Evolutionary conservation across 345 rosid species (phyloP).

Genomic region (Hibiscus syriacus): DNA sequence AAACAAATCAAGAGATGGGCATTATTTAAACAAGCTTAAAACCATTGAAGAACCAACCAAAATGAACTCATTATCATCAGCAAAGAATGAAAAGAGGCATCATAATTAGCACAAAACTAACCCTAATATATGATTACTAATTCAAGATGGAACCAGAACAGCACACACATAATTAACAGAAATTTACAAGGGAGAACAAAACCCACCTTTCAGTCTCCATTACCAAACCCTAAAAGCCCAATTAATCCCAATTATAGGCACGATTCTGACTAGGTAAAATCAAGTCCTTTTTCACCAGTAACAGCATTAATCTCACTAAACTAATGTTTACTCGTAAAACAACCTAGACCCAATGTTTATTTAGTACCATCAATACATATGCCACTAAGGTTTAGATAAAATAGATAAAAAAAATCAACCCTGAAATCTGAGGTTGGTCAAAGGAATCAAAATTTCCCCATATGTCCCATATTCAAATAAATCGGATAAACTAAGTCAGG

Average conservation of each 20-base stretch:
- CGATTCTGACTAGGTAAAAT: background rate
- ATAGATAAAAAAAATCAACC: background rate
- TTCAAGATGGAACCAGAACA: background rate
- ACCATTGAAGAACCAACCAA: background rate
- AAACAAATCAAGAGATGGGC: background rate
- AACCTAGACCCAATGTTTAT: background rate
- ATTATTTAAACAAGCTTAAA: background rate
- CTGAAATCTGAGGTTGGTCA: background rate
- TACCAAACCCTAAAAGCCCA: background rate
- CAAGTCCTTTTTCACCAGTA: background rate
- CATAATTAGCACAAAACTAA: background rate
- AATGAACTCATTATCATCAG: background rate
- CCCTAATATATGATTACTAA: background rate
- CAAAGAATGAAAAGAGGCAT: background rate
- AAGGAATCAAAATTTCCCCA: background rate
- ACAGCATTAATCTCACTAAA: background rate
- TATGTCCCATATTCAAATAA: background rate
- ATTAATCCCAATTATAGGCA: background rate
- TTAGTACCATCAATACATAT: background rate
- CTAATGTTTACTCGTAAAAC: background rate
- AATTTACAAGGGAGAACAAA: background rate
- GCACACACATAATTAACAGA: background rate
- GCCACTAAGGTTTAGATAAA: background rate
- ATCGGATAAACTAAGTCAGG: too few relatives aligned
- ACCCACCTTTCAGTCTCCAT: slow-evolving; percentile 1